Conservation (phyloP, 2,329 filamentous ascomycete genomes). For the Colletotrichum trifolii region DNA sequence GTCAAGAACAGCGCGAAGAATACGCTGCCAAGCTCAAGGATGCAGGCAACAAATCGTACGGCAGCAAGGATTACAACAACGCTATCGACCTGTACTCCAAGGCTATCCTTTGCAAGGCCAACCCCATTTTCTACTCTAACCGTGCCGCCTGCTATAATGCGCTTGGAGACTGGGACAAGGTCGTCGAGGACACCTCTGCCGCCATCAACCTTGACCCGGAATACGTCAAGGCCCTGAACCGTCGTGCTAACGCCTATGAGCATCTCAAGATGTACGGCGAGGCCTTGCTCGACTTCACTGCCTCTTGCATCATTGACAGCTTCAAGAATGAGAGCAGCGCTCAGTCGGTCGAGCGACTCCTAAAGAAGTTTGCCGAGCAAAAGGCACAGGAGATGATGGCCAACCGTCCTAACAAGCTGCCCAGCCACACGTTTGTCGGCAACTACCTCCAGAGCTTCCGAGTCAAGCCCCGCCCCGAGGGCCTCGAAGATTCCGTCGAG, state of each 20-base stretch:
- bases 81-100: conserved; percentile 96
- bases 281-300: conserved; percentile 95
- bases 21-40: conserved; percentile 94
- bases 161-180: conserved; percentile 91
- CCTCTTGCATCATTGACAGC: conserved; percentile 98
- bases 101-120: conserved; percentile 95
- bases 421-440: conserved; percentile 95
- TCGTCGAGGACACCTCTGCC: conserved; percentile 95
- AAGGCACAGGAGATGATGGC: conserved; percentile 91
- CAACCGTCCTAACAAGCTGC: conserved; percentile 87
- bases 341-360: conserved; percentile 87
- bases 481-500: conserved; percentile 84
- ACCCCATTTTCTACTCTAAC: conserved; percentile 99
- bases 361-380: conserved; percentile 96
- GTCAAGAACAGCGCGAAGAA: conserved; percentile 79
- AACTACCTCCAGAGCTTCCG: conserved; percentile 99
- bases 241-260: conserved; percentile 96
- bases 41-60: conserved; percentile 95
- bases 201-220: conserved; percentile 93
- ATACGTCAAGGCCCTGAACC: conserved; percentile 98
- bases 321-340: conserved; percentile 94
- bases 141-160: conserved; percentile 97
- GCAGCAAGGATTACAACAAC: conserved; percentile 90
- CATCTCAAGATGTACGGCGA: conserved; percentile 91
- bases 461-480: conserved; percentile 79